These are phyloP conservation scores for Persicaria tinctoria DNA, from an alignment of 148 eudicot species.

Conservation along the genomic window DNA sequence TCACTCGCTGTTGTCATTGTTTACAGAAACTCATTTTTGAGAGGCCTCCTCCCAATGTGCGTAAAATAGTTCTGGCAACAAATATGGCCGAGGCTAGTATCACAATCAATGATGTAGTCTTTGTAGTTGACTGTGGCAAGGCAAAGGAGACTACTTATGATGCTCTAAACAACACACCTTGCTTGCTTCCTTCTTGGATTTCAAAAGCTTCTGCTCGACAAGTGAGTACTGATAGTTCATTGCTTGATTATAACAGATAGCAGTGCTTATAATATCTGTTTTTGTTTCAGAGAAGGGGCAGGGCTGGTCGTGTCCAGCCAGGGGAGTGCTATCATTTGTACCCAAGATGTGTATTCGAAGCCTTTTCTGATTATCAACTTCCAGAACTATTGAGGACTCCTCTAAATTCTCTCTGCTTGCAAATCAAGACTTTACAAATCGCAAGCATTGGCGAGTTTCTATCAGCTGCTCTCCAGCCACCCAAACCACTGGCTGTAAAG, in stretches of 20 bases:
- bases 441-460: constrained; percentile 91
- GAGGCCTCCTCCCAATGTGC: constrained; percentile 66
- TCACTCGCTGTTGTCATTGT: constrained; percentile 4
- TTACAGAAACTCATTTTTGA: constrained; percentile 83
- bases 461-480: constrained; percentile 88
- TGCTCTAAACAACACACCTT: constrained; percentile 92
- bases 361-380: constrained; percentile 86
- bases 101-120: constrained; percentile 93
- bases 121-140: constrained; percentile 95
- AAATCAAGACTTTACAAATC: constrained; percentile 89
- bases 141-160: constrained; percentile 98
- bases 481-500: constrained; percentile 79
- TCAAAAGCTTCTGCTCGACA: constrained; percentile 94
- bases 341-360: constrained; percentile 89
- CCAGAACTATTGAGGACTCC: constrained; percentile 97
- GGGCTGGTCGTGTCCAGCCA: constrained; percentile 99
- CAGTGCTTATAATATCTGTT: constrained; percentile 8
- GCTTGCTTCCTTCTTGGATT: constrained; percentile 94
- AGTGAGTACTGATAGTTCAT: constrained; percentile 29
- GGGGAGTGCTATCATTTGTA: constrained; percentile 97
- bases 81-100: constrained; percentile 99
- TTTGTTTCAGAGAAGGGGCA: constrained; percentile 80
- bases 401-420: constrained; percentile 91
- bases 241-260: background rate
- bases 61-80: constrained; percentile 88